phyloP scores from a whole-genome alignment of 2,329 filamentous ascomycete species.

The Botrytis aclada region DNA sequence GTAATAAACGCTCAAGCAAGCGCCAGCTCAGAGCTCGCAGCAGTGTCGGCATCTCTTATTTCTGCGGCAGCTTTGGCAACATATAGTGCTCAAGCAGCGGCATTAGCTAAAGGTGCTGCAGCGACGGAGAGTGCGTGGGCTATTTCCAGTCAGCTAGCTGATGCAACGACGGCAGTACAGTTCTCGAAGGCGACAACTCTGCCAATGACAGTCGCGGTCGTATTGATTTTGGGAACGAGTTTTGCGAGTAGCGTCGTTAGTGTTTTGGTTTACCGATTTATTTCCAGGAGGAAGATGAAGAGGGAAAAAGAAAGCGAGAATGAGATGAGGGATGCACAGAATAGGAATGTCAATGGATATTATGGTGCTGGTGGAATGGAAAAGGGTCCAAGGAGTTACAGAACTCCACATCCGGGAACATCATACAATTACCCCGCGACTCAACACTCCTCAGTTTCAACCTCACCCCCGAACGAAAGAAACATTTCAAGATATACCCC shows the following conservation, averaged over 20 bases:
- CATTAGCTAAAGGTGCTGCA: neutral
- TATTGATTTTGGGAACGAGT: conserved; percentile 1
- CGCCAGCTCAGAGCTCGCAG: neutral
- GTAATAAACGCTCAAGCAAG: neutral
- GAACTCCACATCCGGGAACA: neutral
- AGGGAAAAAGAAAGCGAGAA: neutral
- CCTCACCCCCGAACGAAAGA: neutral
- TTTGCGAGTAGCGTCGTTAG: neutral
- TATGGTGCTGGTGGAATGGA: neutral
- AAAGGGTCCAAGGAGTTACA: neutral
- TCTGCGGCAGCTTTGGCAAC: neutral
- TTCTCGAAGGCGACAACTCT: neutral
- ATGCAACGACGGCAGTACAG: neutral
- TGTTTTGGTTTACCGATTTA: conserved; percentile 4
- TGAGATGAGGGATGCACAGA: neutral
- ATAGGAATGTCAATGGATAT: neutral
- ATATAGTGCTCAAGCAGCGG: conserved; percentile 1
- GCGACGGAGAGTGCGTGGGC: neutral
- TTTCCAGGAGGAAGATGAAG: neutral
- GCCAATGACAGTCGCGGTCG: conserved; percentile 1
- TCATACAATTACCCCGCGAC: neutral
- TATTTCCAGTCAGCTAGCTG: neutral
- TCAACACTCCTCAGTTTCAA: neutral
- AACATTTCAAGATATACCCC: neutral
- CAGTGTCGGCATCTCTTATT: neutral